Evolutionary conservation across 768 basidiomycete genomes (phyloP), one percentile per base, ranked within the genome.

Genomic region (Cantharellus cinnabarinus): DNA sequence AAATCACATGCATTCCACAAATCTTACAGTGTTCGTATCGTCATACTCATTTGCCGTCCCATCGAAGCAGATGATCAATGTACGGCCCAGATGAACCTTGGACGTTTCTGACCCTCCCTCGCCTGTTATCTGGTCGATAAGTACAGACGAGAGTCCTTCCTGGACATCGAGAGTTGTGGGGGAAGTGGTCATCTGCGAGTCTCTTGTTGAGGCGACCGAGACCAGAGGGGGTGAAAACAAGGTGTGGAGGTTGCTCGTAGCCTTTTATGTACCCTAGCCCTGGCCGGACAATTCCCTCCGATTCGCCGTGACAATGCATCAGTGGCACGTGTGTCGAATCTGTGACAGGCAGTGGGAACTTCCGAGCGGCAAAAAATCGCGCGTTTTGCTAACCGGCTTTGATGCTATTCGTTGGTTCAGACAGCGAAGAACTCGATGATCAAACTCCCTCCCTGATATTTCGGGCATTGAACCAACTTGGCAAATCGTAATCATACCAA

Each of bases 21-120:
- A 63, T n/a, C 65, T 20, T 53, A 64, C 65, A 2, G 65, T 66
- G 59, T 66, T 61, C 52, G 53, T 44, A 5, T 41, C 41, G n/a
- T 48, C 53, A 38, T 53, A 63, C 42, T 52, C 20, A 48, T 63
- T 57, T 4, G 58, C 59, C 2, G 62, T 63, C 42, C 62, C 62
- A 38, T 61, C 62, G 39, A 63, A 63, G 54, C 62, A 63, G 4
- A 63, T 10, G 44, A 10, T 29, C 20, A 29, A 29, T 48, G 44
- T 10, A 48, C 44, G 44, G 44, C 29, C 29, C 10, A 48, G 44
- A 29, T 10, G 44, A 29, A 29, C 10, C 44, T 48, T 48, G 44
- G 44, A 48, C 10, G 44, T 10, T 48, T 48, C 10, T 10, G 10
- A 29, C 44, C 29, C 44, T 10, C 44, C 44, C 10, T 48, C 44